A percentile compares a stretch with the other conserved stretches of the same genome.
These are phyloP conservation scores for Rhizoctonia solani DNA, from an alignment of 1,284 basidiomycete species.

Conservation along the genomic window DNA sequence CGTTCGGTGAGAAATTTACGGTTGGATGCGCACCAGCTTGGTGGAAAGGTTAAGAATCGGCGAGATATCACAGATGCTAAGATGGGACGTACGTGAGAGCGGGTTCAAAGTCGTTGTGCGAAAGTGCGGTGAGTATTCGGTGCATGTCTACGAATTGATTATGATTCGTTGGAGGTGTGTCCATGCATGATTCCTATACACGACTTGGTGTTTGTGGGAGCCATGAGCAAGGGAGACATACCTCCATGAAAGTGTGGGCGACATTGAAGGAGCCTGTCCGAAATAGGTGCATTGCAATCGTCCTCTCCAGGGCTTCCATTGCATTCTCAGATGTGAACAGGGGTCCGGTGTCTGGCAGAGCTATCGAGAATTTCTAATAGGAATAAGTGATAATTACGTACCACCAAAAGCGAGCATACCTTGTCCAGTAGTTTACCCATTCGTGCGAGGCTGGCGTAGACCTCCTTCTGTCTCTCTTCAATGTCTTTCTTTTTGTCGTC, in stretches of 20 bases:
- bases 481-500: constrained; percentile 79
- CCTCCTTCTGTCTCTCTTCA: constrained; percentile 85
- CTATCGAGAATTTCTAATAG: constrained; percentile 67
- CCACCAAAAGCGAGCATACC: constrained; percentile 52
- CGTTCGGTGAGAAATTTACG: constrained; percentile 65
- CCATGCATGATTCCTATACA: constrained; percentile 68
- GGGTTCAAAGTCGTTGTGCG: constrained; percentile 65
- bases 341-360: constrained; percentile 68
- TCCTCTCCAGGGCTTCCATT: constrained; percentile 66
- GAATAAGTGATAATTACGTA: constrained; percentile 12
- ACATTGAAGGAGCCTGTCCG: constrained; percentile 78
- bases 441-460: constrained; percentile 73
- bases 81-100: constrained; percentile 67
- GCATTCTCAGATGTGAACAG: constrained; percentile 68
- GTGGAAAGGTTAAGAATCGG: constrained; percentile 25
- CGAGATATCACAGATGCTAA: neutral
- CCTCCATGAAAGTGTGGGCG: constrained; percentile 72
- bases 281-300: constrained; percentile 75
- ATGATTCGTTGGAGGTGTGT: constrained; percentile 61
- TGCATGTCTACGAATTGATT: constrained; percentile 73
- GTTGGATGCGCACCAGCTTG: constrained; percentile 77
- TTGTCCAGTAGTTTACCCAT: constrained; percentile 88
- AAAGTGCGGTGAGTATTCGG: constrained; percentile 69
- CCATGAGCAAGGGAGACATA: constrained; percentile 44
- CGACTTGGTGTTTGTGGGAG: constrained; percentile 1